Evolutionary conservation across 352 stramenopile genomes (phyloP).

Genomic region (Ophiocytium majus): DNA sequence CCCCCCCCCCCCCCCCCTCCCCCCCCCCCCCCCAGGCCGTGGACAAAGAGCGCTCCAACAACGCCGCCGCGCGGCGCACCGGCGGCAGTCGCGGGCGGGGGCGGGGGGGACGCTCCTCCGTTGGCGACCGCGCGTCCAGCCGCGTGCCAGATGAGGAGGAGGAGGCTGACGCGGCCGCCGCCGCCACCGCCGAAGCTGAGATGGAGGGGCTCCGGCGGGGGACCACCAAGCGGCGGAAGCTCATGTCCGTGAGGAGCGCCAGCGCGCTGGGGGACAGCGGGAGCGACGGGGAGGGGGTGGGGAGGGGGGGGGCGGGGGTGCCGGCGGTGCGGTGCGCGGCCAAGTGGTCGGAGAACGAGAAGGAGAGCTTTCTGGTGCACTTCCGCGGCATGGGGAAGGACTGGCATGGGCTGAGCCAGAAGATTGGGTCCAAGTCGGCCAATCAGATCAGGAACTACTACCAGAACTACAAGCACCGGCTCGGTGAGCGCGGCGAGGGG

Average conservation of each 20-base stretch:
- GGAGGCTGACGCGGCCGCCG: neutral
- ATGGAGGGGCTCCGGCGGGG: too few species aligned
- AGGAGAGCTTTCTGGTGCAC: constrained; percentile 7
- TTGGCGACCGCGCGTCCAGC: too few species aligned
- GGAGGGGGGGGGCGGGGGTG: neutral
- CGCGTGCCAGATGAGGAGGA: neutral
- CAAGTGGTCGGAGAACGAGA: neutral
- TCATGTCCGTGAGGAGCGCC: neutral
- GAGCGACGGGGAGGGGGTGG: neutral
- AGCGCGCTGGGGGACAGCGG: neutral
- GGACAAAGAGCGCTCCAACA: neutral
- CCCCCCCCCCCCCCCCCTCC: too few species aligned
- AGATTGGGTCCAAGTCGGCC: constrained; percentile 77
- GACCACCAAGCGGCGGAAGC: neutral
- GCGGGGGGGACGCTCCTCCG: too few species aligned
- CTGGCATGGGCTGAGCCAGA: constrained; percentile 76
- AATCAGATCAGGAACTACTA: constrained; percentile 86
- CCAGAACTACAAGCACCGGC: constrained; percentile 56
- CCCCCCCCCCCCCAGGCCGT: neutral
- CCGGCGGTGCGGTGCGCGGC: neutral
- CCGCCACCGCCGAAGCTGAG: neutral
- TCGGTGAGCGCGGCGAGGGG: too few species aligned
- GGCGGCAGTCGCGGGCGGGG: neutral
- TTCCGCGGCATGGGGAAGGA: constrained; percentile 65
- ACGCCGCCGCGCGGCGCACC: neutral